phyloP scores from a whole-genome alignment of 257 asterid species.

The Solanum medicagineum region DNA sequence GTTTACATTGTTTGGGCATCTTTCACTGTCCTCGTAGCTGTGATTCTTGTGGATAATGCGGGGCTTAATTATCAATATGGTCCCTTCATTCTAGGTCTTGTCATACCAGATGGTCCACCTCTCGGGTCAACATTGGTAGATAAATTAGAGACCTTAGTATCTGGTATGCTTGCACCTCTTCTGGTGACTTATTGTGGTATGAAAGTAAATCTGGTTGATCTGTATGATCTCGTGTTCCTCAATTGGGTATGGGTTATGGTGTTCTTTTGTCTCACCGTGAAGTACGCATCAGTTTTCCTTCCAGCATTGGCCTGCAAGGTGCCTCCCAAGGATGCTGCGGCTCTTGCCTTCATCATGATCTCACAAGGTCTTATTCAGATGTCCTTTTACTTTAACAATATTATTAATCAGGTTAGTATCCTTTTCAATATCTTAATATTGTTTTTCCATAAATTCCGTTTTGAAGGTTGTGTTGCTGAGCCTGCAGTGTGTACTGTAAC shows the following conservation, averaged over 20 bases:
- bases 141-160: conserved; percentile 47
- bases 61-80: conserved; percentile 68
- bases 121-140: conserved; percentile 72
- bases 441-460: background rate
- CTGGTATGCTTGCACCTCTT: conserved; percentile 67
- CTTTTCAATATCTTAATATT: background rate
- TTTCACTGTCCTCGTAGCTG: conserved; percentile 35
- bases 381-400: conserved; percentile 38
- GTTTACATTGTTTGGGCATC: conserved; percentile 34
- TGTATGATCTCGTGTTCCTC: conserved; percentile 40
- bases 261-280: conserved; percentile 12
- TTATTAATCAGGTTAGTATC: conserved; percentile 13
- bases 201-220: conserved; percentile 42
- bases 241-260: conserved; percentile 17
- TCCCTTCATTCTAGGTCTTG: conserved; percentile 68
- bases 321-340: conserved; percentile 60
- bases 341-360: conserved; percentile 59
- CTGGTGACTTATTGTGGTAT: conserved; percentile 62
- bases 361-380: conserved; percentile 80
- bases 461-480: background rate
- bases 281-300: conserved; percentile 26
- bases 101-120: conserved; percentile 89
- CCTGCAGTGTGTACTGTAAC: background rate
- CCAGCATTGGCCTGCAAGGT: conserved; percentile 53
- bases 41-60: conserved; percentile 44